Base-by-base conservation (phyloP, 1,284 basidiomycete genomes). In the Fomitopsis betulina region DNA sequence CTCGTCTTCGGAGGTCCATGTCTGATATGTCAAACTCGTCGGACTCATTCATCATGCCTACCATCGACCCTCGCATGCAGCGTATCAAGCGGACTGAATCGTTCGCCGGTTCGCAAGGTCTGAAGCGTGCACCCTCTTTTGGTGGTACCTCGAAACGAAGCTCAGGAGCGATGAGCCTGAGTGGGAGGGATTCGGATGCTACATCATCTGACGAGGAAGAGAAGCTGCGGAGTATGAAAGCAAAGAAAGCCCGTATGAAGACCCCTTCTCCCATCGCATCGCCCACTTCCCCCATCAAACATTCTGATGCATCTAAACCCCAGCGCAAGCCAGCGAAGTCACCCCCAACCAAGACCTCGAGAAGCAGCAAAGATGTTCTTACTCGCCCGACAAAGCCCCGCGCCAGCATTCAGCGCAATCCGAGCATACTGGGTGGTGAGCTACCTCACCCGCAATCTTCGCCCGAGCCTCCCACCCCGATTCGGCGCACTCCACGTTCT, bases 171-270 rank as follows among this genome's bases (percentile, higher is more conserved):
- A 72, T 72, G 63, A 75, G 72, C 43, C 67, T 67, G 57, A 67
- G 65, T 23, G 66, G 65, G 25, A 68, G 66, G 57, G 64, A 68
- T 32, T 71, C 71, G 27, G 71, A 73, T 58, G 64, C 77, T 50
- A 76, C 83, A 19, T 87, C 87, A 19, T 88, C 86, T 25, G 89
- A 91, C 63, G 89, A 91, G 62, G 89, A 91, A 68, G 88, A 91
- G 73, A 85, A 84, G 67, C 66, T 79, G 43, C 79, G 86, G 43
- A 78, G 75, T 56, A 77, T 76, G 62, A 76, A 77, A 49, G 83
- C 79, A 45, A 91, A 91, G 77, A 87, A 87, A 70, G 73, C 79
- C 55, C 79, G 83, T 58, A 80, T 76, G 39, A 78, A 77, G 68
- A 72, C 70, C 2, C 63, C 69, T 30, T 70, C 73, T 51, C 70